Evolutionary conservation across 805 yeast genomes (phyloP).

Genomic region (Ogataea polymorpha): DNA sequence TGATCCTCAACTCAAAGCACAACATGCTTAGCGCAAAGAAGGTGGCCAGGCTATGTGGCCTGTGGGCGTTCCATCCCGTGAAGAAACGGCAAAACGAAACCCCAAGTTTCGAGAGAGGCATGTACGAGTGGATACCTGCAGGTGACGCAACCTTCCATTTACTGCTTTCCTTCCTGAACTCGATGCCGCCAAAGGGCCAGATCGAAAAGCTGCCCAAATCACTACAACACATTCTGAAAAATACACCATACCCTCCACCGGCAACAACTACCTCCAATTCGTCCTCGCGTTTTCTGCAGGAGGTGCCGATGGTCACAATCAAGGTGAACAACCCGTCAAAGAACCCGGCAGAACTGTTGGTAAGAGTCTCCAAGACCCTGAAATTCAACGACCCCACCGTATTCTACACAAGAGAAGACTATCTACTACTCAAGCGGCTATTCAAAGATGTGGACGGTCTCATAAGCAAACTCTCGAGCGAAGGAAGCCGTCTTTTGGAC

Average conservation of each 20-base stretch:
- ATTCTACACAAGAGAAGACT: constrained; percentile 75
- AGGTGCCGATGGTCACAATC: constrained; percentile 36
- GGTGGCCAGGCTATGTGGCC: constrained; percentile 74
- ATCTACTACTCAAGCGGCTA: constrained; percentile 65
- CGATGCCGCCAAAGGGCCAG: constrained; percentile 66
- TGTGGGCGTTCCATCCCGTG: constrained; percentile 72
- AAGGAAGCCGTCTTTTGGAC: constrained; percentile 59
- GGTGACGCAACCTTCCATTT: constrained; percentile 85
- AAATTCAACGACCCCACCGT: constrained; percentile 67
- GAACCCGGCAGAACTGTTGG: constrained; percentile 57
- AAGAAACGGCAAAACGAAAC: constrained; percentile 36
- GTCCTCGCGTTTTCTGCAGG: constrained; percentile 28
- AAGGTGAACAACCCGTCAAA: constrained; percentile 41
- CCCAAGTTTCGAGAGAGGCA: constrained; percentile 60
- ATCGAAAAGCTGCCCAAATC: constrained; percentile 58
- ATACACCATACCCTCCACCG: constrained; percentile 75
- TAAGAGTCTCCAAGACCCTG: constrained; percentile 54
- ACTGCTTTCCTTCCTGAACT: constrained; percentile 68
- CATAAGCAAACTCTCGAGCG: constrained; percentile 64
- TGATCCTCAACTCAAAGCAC: constrained; percentile 74
- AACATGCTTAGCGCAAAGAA: constrained; percentile 79
- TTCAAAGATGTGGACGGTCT: constrained; percentile 58
- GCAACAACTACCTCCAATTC: constrained; percentile 28
- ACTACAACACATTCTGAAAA: constrained; percentile 60
- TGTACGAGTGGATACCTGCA: constrained; percentile 74